These are phyloP conservation scores for Aureobasidium sp. DNA, from an alignment of 2,329 filamentous ascomycete species.

Conservation along the genomic window DNA sequence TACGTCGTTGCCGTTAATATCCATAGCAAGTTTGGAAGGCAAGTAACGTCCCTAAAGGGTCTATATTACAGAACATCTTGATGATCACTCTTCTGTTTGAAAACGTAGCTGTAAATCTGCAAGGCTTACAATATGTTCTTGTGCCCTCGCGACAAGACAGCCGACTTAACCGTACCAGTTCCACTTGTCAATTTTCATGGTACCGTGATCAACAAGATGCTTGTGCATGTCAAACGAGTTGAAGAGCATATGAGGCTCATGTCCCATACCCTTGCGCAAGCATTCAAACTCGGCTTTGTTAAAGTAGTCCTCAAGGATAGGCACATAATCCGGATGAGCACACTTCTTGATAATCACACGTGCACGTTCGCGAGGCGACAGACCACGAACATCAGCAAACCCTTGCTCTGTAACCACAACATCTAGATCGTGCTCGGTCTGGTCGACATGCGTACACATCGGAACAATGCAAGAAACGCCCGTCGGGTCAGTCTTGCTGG, in stretches of 20 bases:
- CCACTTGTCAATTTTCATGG: constrained; percentile 78
- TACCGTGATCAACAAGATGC: constrained; percentile 73
- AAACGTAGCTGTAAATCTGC: too few relatives aligned
- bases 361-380: constrained; percentile 72
- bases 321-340: constrained; percentile 75
- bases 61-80: too few relatives aligned
- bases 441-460: constrained; percentile 86
- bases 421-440: constrained; percentile 88
- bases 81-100: too few relatives aligned
- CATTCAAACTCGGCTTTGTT: constrained; percentile 83
- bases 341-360: constrained; percentile 82
- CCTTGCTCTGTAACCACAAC: constrained; percentile 76
- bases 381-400: constrained; percentile 75
- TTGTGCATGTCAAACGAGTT: constrained; percentile 86
- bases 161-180: constrained; percentile 12
- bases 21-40: too few relatives aligned
- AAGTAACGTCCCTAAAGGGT: too few relatives aligned
- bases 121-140: too few relatives aligned
- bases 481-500: constrained; percentile 72
- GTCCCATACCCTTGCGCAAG: constrained; percentile 77
- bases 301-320: constrained; percentile 76
- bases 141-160: too few relatives aligned
- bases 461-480: constrained; percentile 86
- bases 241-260: constrained; percentile 82
- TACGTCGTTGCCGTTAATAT: too few relatives aligned